Evolutionary conservation across 345 rosid genomes (phyloP).

Genomic region (Psidium friedrichsthalianum): DNA sequence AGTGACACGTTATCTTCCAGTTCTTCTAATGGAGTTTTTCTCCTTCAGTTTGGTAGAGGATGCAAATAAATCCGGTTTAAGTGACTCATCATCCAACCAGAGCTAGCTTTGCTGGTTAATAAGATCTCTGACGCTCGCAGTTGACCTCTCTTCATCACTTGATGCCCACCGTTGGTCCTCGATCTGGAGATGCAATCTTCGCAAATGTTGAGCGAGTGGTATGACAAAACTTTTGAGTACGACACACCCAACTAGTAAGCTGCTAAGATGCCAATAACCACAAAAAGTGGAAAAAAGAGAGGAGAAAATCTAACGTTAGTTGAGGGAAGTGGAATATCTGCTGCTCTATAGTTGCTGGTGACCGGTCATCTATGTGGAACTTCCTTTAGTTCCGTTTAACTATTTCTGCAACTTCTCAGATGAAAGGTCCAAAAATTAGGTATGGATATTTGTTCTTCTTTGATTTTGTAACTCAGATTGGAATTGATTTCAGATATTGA

Average conservation of each 20-base stretch:
- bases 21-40: not conserved
- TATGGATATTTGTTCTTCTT: not conserved
- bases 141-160: not conserved
- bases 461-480: not conserved
- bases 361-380: not conserved
- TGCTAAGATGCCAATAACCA: not conserved
- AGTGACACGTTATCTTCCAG: not conserved
- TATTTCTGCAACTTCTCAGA: not conserved
- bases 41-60: not conserved
- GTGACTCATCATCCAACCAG: not conserved
- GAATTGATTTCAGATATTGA: not conserved
- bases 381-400: not conserved
- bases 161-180: slow-evolving; percentile 74
- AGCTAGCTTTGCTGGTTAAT: not conserved
- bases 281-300: not conserved
- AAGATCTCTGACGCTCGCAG: not conserved
- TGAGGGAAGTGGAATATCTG: not conserved
- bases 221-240: not conserved
- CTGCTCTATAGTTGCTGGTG: not conserved
- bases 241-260: not conserved
- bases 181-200: slow-evolving; percentile 93
- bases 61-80: not conserved
- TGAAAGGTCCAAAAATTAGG: not conserved
- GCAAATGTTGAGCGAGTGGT: slow-evolving; percentile 81
- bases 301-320: not conserved